Base-by-base conservation (phyloP, 768 basidiomycete species). In the Pulveroboletus ravenelii region DNA sequence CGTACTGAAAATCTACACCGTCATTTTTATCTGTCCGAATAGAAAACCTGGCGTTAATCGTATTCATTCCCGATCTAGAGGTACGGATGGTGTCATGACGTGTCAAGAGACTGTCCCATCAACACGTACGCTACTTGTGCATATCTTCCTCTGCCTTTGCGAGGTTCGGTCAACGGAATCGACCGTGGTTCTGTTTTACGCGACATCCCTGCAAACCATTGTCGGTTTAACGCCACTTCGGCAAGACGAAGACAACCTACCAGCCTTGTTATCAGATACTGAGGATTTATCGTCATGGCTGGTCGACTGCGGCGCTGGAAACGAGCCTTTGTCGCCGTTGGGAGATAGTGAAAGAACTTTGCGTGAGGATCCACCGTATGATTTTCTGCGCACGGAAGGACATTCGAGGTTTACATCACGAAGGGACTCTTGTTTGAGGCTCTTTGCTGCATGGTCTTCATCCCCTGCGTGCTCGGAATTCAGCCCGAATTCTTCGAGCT, bases 21-120 rank as follows among this genome's bases (percentile, higher is more conserved):
- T 75, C 72, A 62, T 95, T 95, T 32, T 68, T 71, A 8, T 69
- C 68, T 4, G 82, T 78, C 55, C 88, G 75, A 45, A 94, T 85
- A 48, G 79, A 78, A 63, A 80, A 93, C 9, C 71, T 64, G 6
- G 80, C 74, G 56, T 85, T 88, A 59, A 88, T 82, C 3, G 81
- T 78, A 25, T 63, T 67, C 10, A 70, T 62, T 34, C 57, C 61
- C 9, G 59, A 34, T 29, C 69, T 67, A 29, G 49, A 62, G 13
- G 41, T 18, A 17, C 17, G n/a, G 14, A 37, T 47, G 5, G 30
- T 42, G 29, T 50, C 37, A 54, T 13, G 20, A 12, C 7, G 18
- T 23, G 31, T 37, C 18, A 6, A 29, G 31, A 15, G 39, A 46
- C 32, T 30, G 37, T 20, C 39, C n/a, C n/a, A 34, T 5, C 18